phyloP scores from a whole-genome alignment of 129 eudicot species.

The Flaveria linearis region DNA sequence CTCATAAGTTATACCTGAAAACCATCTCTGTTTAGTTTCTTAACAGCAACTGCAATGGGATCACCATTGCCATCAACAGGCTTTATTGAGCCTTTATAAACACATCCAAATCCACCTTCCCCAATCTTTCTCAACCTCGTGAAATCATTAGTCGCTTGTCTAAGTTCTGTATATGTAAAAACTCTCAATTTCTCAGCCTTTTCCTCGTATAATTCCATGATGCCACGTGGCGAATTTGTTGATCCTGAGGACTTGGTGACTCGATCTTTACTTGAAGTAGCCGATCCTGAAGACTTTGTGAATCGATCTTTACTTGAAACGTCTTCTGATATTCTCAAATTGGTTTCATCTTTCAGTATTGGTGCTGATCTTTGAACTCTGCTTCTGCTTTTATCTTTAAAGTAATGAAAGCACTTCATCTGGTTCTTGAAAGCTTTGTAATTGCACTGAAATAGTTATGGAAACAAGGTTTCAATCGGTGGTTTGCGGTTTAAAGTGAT shows the following conservation, averaged over 20 bases:
- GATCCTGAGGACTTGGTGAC: conserved; percentile 68
- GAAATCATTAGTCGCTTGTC: conserved; percentile 74
- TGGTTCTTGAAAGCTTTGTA: conserved; percentile 26
- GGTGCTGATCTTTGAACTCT: conserved; percentile 81
- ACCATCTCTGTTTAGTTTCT: conserved; percentile 76
- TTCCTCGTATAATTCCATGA: conserved; percentile 66
- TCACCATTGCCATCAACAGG: conserved; percentile 55
- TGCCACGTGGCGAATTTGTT: conserved; percentile 54
- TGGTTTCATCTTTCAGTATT: conserved; percentile 40
- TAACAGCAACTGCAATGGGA: conserved; percentile 63
- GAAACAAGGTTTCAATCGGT: neutral
- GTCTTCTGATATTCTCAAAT: conserved; percentile 45
- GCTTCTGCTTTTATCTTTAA: conserved; percentile 55
- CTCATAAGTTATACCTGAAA: conserved; percentile 55
- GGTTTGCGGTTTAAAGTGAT: neutral
- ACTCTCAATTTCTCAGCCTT: conserved; percentile 71
- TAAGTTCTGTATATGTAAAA: conserved; percentile 66
- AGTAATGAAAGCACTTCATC: conserved; percentile 81
- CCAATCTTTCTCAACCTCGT: conserved; percentile 72
- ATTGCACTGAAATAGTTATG: conserved; percentile 10
- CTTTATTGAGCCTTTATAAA: conserved; percentile 71
- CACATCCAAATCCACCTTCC: conserved; percentile 92
- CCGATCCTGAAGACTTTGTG: conserved; percentile 61
- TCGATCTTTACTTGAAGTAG: conserved; percentile 43
- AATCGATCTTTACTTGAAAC: conserved; percentile 45